Percentiles rank a stretch among this genome's conserved stretches.
phyloP scores from a whole-genome alignment of 2,329 filamentous ascomycete genomes.

The Exophiala lecanii-corni region DNA sequence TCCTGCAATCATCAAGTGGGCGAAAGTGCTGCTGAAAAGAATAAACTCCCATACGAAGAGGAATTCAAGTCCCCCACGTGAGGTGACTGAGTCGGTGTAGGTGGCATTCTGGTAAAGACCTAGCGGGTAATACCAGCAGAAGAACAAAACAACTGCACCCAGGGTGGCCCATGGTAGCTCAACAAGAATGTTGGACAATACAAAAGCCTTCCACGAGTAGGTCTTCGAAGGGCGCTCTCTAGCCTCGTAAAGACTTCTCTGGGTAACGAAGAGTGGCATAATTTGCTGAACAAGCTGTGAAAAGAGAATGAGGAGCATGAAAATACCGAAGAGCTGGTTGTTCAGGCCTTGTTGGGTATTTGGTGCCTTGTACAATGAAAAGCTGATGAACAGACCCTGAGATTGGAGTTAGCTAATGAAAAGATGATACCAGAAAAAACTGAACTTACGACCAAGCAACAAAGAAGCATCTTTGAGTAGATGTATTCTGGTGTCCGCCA shows the following conservation, averaged over 20 bases:
- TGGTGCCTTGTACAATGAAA: constrained; percentile 23
- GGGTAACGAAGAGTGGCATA: constrained; percentile 54
- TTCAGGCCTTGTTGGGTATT: constrained; percentile 26
- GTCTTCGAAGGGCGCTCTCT: constrained; percentile 60
- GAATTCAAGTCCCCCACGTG: constrained; percentile 69
- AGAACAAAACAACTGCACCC: constrained; percentile 58
- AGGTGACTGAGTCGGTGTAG: constrained; percentile 63
- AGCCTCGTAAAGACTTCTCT: constrained; percentile 54
- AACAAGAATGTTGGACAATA: constrained; percentile 64
- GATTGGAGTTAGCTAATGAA: constrained; percentile 1
- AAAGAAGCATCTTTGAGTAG: constrained; percentile 57
- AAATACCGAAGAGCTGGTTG: constrained; percentile 28
- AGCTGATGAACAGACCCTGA: constrained; percentile 30
- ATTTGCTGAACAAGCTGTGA: constrained; percentile 41
- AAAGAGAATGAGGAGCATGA: constrained; percentile 26
- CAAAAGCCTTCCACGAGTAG: constrained; percentile 70
- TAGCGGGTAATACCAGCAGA: constrained; percentile 64
- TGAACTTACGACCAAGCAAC: constrained; percentile 11
- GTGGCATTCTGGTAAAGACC: constrained; percentile 42
- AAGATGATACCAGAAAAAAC: background rate
- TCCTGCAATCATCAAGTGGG: constrained; percentile 73
- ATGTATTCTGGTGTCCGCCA: constrained; percentile 69
- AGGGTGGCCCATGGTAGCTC: constrained; percentile 65
- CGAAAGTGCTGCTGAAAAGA: constrained; percentile 66
- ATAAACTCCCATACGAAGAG: constrained; percentile 59